A percentile compares a stretch with the other conserved stretches of the same genome.
Conservation (phyloP, 2,329 filamentous ascomycete species). For the Ilyonectria mors-panacis region DNA sequence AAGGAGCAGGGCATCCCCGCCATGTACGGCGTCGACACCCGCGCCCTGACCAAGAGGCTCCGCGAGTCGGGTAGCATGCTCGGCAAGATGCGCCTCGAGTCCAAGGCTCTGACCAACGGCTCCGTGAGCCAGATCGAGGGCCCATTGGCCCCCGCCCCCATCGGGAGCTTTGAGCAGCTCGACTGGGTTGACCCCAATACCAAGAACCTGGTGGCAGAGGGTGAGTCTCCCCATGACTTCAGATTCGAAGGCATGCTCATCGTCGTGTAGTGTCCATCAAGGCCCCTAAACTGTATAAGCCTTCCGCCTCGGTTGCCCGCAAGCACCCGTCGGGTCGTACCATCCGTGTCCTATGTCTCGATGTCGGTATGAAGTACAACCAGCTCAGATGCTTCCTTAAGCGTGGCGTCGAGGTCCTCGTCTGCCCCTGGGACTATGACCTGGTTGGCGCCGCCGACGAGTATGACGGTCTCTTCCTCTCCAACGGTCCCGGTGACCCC, state of each 20-base stretch:
- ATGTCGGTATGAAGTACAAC: constrained; percentile 99
- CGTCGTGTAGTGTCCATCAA: constrained; percentile 83
- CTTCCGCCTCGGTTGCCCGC: constrained; percentile 78
- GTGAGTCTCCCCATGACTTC: constrained; percentile 69
- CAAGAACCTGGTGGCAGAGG: constrained; percentile 93
- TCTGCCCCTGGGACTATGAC: constrained; percentile 97
- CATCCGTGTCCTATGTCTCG: constrained; percentile 90
- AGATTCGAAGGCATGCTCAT: constrained; percentile 56
- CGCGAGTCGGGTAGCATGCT: constrained; percentile 96
- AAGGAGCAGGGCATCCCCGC: constrained; percentile 96
- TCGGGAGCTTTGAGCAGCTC: constrained; percentile 78
- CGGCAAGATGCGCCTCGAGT: constrained; percentile 85
- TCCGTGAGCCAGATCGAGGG: constrained; percentile 50
- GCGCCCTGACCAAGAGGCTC: constrained; percentile 94
- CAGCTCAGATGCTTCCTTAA: constrained; percentile 94
- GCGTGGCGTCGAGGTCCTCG: constrained; percentile 92
- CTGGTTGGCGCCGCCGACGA: constrained; percentile 85
- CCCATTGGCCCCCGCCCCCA: constrained; percentile 44
- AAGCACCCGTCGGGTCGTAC: constrained; percentile 91
- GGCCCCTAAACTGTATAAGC: constrained; percentile 87
- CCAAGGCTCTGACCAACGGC: constrained; percentile 63
- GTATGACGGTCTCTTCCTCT: constrained; percentile 97
- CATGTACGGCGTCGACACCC: constrained; percentile 95
- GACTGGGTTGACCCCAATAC: constrained; percentile 94
- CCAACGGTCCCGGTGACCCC: constrained; percentile 97